Base-by-base conservation (phyloP, 2,329 filamentous ascomycete species). In the Ophiostoma triangulosporum region DNA sequence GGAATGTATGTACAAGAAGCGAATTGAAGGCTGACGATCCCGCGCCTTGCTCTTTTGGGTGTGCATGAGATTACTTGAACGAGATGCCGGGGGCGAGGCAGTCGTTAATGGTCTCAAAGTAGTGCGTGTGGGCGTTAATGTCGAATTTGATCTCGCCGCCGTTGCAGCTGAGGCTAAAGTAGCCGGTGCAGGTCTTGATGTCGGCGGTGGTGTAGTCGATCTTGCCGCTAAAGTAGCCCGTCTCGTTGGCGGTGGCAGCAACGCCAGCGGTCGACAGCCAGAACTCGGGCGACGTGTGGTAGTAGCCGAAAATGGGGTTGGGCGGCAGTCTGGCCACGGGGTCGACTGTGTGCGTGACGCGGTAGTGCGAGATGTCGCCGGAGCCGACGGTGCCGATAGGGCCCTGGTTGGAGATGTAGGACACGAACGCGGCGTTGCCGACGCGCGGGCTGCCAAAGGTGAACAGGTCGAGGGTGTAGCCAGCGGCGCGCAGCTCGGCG, bases 281-380 rank as follows among this genome's bases (percentile, higher is more conserved):
- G 67, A 81, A 86, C 70, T 88, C 85, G 1, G 84, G 82, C 15
- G 72, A 77, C n/a, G 78, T 76, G 65, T 88, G 84, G 36, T 74
- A 69, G 69, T 80, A 88, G 32, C 76, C 76, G 51, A 83, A 15
- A 5, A 46, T 64, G 46, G 76, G 51, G 54, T 78, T 66, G 11
- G 81, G 77, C 1, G 84, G 84, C 35, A 89, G 71, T 43, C 80
- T 75, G 0, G 85, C 81, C 1, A 88, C 77, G 0, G 82, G 80
- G 64, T 89, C 86, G 60, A 76, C 69, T 40, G 66, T 67, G 66
- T 88, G 83, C 1, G 84, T 88, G 51, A 86, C 70, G 57, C 84
- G 80, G 68, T 73, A 83, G 58, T 78, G 75, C 53, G 63, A 63
- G 52, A 77, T 76, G 1, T 33, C 29, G 50, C 17, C 27, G 29